Evolutionary conservation across 192 early-diverging fungal species (phyloP), one percentile per base, ranked within the genome.

Genomic region (Linnemannia zychae): DNA sequence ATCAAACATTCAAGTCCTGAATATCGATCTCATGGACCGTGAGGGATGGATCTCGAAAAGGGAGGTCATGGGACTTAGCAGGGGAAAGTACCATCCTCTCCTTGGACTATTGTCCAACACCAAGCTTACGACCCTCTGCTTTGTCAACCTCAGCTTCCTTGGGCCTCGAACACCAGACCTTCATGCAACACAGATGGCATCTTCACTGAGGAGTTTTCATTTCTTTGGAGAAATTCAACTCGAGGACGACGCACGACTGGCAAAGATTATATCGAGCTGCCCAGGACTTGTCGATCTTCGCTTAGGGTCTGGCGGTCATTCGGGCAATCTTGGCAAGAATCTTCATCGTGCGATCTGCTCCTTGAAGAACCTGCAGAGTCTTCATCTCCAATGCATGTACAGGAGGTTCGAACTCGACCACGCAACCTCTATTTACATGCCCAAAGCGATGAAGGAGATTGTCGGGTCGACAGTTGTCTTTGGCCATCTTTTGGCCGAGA

Each of bases 41-140:
- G 34, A 77, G 11, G 44, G 40, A 44, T 37, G 40, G 7, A 7
- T 2, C 16, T 17, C 47, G 20, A 24, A 47, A 7, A 44, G 28
- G 60, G 76, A 77, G 22, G 12, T 52, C 34, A 24, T 28, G 36
- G 22, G 67, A 20, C 67, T 52, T 12, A 49, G 76, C 47, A 49
- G 68, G 24, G 76, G 76, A 18, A 77, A 70, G 37, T 77, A 77
- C 67, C 28, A 68, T 20, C 76, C 76, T 22, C 18, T 77, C n/a
- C 49, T 77, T 0, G 49, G 52, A n/a, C 31, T 77, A 11, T 69
- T 77, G 20, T 33, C 49, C 3, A 68, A 68, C 36, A 48, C 4
- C 28, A 69, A 77, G 48, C 60, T 77, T 4, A 48, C 37, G 24
- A 17, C 28, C 0, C 24, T 77, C 1, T 46, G n/a, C 17, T 31